phyloP scores from a whole-genome alignment of 805 yeast genomes.

The Zygotorulaspora danielsina region DNA sequence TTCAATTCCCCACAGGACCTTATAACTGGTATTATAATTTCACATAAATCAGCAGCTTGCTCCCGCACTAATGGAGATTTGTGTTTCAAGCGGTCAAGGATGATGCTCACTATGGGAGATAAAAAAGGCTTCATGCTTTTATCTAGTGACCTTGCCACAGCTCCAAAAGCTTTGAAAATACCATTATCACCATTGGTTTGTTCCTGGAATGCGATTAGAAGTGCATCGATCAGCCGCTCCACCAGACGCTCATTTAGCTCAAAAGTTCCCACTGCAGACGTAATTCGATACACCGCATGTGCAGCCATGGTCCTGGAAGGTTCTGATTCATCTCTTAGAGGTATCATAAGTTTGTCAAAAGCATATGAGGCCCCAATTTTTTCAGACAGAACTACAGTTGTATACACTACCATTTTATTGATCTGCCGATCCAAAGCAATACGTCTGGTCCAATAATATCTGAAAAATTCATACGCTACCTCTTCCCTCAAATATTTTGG shows the following conservation, averaged over 20 bases:
- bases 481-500: slow-evolving; percentile 46
- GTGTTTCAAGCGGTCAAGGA: slow-evolving; percentile 68
- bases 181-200: slow-evolving; percentile 56
- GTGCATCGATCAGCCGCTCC: slow-evolving; percentile 69
- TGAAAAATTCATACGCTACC: slow-evolving; percentile 58
- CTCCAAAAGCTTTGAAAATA: slow-evolving; percentile 59
- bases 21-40: slow-evolving; percentile 61
- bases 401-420: slow-evolving; percentile 59
- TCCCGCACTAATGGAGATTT: slow-evolving; percentile 69
- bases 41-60: slow-evolving; percentile 76
- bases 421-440: slow-evolving; percentile 63
- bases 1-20: slow-evolving; percentile 60
- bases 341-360: slow-evolving; percentile 51
- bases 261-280: slow-evolving; percentile 46
- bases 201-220: slow-evolving; percentile 75
- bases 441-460: slow-evolving; percentile 77
- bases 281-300: slow-evolving; percentile 58
- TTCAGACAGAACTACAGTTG: slow-evolving; percentile 62
- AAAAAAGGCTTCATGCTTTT: slow-evolving; percentile 64
- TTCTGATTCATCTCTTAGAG: slow-evolving; percentile 78
- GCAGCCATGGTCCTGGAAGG: slow-evolving; percentile 74
- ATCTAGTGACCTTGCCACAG: slow-evolving; percentile 59
- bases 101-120: slow-evolving; percentile 64
- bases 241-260: slow-evolving; percentile 64
- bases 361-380: slow-evolving; percentile 63